Evolutionary conservation across 1,284 basidiomycete genomes (phyloP).

Genomic region (Sporisorium iseilematis-ciliati): DNA sequence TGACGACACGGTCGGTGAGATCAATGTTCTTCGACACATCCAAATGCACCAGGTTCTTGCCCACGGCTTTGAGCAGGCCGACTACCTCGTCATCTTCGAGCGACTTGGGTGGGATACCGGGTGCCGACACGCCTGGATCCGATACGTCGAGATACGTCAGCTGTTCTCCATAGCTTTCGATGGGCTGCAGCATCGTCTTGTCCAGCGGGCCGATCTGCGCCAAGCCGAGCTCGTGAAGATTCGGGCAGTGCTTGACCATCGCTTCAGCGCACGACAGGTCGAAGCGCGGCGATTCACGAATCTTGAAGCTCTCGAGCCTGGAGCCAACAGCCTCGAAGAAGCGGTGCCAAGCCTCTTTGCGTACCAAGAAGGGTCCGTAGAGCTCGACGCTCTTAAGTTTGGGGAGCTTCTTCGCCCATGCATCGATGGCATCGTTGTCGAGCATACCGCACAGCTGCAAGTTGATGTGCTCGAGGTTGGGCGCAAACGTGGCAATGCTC

Average conservation of each 20-base stretch:
- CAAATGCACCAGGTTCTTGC: slow-evolving; percentile 74
- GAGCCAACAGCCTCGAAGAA: slow-evolving; percentile 78
- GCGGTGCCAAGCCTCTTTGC: slow-evolving; percentile 79
- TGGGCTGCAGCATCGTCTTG: slow-evolving; percentile 57
- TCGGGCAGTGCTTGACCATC: slow-evolving; percentile 77
- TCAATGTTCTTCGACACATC: slow-evolving; percentile 76
- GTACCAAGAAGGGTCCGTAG: slow-evolving; percentile 88
- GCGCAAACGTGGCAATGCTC: slow-evolving; percentile 59
- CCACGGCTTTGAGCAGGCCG: slow-evolving; percentile 74
- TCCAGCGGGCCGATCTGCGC: slow-evolving; percentile 79
- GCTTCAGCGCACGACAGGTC: slow-evolving; percentile 78
- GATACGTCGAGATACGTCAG: slow-evolving; percentile 77
- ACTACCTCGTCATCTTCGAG: slow-evolving; percentile 76
- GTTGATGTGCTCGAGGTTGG: slow-evolving; percentile 70
- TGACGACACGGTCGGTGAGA: slow-evolving; percentile 76
- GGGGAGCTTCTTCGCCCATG: slow-evolving; percentile 78
- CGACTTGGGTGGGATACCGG: slow-evolving; percentile 69
- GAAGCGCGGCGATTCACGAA: slow-evolving; percentile 85
- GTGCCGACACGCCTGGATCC: slow-evolving; percentile 72
- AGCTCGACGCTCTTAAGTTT: slow-evolving; percentile 81
- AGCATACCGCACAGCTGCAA: slow-evolving; percentile 91
- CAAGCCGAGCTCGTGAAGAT: slow-evolving; percentile 79
- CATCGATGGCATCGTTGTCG: slow-evolving; percentile 77
- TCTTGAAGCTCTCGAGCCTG: slow-evolving; percentile 79
- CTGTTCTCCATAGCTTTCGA: slow-evolving; percentile 70